Percentiles rank a stretch among this genome's conserved stretches.
Conservation (phyloP, 148 eudicot genomes). For the Linanthus parryae region DNA sequence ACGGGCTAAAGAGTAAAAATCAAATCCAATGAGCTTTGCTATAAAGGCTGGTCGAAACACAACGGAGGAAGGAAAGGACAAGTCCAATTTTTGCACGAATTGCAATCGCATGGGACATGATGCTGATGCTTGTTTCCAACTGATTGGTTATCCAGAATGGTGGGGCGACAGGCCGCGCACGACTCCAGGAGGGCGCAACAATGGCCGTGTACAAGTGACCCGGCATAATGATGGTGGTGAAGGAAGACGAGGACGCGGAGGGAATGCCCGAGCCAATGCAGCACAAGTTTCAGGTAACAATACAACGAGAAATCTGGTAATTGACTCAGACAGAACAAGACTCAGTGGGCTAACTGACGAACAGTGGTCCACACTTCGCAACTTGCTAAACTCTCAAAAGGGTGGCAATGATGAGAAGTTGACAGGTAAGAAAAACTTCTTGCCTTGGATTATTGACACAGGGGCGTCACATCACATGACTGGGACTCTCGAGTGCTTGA, state of each 20-base stretch:
- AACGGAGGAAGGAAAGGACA: background rate
- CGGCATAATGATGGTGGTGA: background rate
- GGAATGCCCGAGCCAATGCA: background rate
- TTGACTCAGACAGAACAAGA: background rate
- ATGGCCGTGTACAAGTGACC: background rate
- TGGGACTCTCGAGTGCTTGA: background rate
- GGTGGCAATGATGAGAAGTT: background rate
- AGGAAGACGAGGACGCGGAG: background rate
- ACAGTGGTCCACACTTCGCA: background rate
- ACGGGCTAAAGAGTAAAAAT: background rate
- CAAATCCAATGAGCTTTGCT: background rate
- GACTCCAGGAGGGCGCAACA: background rate
- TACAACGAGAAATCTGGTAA: background rate
- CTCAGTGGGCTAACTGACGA: background rate
- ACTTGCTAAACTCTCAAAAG: background rate
- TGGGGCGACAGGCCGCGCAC: background rate
- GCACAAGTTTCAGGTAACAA: background rate
- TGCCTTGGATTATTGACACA: background rate
- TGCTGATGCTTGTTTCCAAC: background rate
- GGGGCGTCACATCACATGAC: slow-evolving; percentile 3
- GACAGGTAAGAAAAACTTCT: background rate
- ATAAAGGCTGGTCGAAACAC: background rate
- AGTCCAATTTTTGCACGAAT: background rate
- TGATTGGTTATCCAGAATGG: background rate
- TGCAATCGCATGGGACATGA: background rate